Evolutionary conservation across 257 asterid species (phyloP).

Genomic region (Prunella vulgaris): DNA sequence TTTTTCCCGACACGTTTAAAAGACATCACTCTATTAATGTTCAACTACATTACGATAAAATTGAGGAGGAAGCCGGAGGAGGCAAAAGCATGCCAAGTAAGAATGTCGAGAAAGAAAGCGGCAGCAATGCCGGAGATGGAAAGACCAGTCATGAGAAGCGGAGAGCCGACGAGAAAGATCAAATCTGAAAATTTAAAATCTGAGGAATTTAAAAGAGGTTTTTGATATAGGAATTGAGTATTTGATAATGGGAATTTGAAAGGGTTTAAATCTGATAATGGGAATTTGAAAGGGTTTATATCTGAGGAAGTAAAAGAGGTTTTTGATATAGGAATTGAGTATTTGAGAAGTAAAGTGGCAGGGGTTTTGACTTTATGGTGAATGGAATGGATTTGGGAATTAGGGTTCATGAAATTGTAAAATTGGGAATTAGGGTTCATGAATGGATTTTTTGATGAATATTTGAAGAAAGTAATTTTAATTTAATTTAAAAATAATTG

Average conservation of each 20-base stretch:
- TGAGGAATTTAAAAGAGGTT: no score
- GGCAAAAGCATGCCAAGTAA: conserved; percentile 90
- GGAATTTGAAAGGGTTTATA: conserved; percentile 19
- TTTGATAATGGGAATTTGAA: no score
- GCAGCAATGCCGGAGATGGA: no score
- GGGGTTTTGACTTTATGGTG: conserved; percentile 20
- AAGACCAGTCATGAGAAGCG: conserved; percentile 65
- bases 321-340: conserved; percentile 26
- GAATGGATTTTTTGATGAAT: no score
- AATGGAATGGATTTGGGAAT: conserved; percentile 5
- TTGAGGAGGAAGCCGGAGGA: conserved; percentile 68
- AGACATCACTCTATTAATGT: conserved; percentile 1
- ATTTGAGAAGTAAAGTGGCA: conserved; percentile 9
- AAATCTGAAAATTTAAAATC: no score
- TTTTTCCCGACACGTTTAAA: conserved; percentile 4
- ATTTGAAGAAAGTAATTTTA: no score
- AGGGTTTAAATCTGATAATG: no score
- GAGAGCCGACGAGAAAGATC: conserved; percentile 64
- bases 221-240: no score
- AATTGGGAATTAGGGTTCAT: no score
- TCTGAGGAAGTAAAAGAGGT: conserved; percentile 14
- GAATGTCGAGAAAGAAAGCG: no score
- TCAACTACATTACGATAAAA: neutral
- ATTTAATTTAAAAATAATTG: no score
- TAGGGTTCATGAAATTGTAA: no score